Evolutionary conservation across 2,329 filamentous ascomycete species (phyloP).

Genomic region (Ophiostoma australiae): DNA sequence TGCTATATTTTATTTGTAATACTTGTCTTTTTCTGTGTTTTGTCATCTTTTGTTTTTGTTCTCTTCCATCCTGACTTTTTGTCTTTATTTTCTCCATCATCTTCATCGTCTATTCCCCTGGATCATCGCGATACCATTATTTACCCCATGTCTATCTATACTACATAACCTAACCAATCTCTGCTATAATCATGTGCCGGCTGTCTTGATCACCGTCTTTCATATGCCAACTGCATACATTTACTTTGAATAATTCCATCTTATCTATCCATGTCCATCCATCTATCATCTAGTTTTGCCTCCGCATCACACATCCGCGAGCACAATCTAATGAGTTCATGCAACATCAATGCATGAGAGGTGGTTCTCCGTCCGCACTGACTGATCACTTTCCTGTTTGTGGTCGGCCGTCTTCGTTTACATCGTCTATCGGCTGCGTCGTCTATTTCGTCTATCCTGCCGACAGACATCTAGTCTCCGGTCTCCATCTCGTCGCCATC

Average conservation of each 20-base stretch:
- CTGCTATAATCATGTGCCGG: not conserved
- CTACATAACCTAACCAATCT: not conserved
- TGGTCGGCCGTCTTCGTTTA: not conserved
- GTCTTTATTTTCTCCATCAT: not conserved
- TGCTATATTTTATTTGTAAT: not conserved
- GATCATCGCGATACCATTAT: constrained; percentile 2
- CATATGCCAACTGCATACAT: no score
- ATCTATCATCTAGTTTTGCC: not conserved
- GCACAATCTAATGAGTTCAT: no score
- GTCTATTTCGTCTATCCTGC: no score
- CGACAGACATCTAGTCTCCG: no score
- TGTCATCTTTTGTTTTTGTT: not conserved
- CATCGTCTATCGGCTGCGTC: not conserved
- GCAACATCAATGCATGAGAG: no score
- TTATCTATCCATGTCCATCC: not conserved
- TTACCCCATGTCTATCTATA: constrained; percentile 2
- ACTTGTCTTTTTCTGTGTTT: not conserved
- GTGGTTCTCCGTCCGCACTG: not conserved
- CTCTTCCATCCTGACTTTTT: not conserved
- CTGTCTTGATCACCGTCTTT: no score
- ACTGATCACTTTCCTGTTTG: not conserved
- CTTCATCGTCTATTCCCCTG: not conserved
- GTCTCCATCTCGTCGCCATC: no score
- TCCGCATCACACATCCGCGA: no score
- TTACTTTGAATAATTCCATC: no score